Evolutionary conservation across 768 basidiomycete genomes (phyloP).

Genomic region (Tremella yokohamensis): DNA sequence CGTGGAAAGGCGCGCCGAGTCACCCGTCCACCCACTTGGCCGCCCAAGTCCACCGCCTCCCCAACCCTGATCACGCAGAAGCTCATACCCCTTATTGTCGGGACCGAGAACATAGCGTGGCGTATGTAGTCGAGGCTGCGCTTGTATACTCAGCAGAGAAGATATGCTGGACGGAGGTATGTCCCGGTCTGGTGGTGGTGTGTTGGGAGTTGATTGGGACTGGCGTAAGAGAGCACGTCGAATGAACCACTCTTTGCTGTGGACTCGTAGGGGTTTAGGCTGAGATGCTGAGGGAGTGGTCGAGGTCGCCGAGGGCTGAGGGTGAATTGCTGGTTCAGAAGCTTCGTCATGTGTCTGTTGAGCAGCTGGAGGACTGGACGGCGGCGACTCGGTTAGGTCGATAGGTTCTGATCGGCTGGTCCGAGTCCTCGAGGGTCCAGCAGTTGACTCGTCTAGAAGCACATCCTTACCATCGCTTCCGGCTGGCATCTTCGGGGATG

Average conservation of each 20-base stretch:
- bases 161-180: conserved; percentile 24
- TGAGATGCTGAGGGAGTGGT: neutral
- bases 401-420: no score
- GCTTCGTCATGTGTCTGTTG: no score
- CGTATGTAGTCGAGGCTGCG: conserved; percentile 1
- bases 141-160: conserved; percentile 22
- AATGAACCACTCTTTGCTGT: conserved; percentile 44
- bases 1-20: neutral
- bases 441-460: no score
- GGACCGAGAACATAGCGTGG: conserved; percentile 39
- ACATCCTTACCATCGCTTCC: no score
- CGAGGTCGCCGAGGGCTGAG: neutral
- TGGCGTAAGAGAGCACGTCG: conserved; percentile 33
- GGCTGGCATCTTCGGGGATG: neutral
- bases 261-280: conserved; percentile 21
- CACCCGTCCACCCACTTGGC: conserved; percentile 19
- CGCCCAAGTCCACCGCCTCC: conserved; percentile 41
- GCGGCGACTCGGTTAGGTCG: no score
- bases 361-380: no score
- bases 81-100: conserved; percentile 41
- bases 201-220: conserved; percentile 4
- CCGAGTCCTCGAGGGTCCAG: no score
- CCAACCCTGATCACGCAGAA: conserved; percentile 40
- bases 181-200: conserved; percentile 7
- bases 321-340: neutral